Conservation (phyloP, 306 rosid species). For the Cercis canadensis region DNA sequence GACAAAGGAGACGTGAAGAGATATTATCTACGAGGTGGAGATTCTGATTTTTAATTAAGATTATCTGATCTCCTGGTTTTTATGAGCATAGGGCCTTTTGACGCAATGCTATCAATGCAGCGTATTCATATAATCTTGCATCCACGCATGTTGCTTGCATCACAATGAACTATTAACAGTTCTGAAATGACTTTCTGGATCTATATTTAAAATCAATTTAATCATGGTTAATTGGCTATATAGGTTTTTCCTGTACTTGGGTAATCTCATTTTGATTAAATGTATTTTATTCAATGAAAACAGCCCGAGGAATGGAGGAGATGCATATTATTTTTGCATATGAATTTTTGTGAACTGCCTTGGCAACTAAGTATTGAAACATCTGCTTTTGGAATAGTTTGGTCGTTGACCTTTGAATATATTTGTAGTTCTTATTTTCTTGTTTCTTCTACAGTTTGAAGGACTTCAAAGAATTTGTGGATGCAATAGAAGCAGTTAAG, state of each 20-base stretch:
- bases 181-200: constrained; percentile 19
- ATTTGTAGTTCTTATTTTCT: constrained; percentile 6
- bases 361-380: constrained; percentile 8
- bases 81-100: constrained; percentile 19
- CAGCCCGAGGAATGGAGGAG: constrained; percentile 4
- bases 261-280: constrained; percentile 5
- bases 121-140: constrained; percentile 8
- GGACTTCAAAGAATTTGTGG: constrained; percentile 80
- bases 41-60: constrained; percentile 26
- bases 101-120: not conserved
- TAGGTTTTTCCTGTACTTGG: not conserved
- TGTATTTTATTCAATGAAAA: not conserved
- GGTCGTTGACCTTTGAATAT: not conserved
- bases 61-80: constrained; percentile 12
- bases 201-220: constrained; percentile 6
- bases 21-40: constrained; percentile 86
- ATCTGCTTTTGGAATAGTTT: constrained; percentile 13
- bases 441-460: constrained; percentile 63
- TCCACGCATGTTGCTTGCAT: not conserved
- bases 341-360: constrained; percentile 23
- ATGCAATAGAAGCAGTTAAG: constrained; percentile 75
- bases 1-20: constrained; percentile 86
- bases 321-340: constrained; percentile 20
- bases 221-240: constrained; percentile 1
- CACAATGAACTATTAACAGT: not conserved